phyloP scores from a whole-genome alignment of 441 rosid genomes.

The Adansonia gregorii region DNA sequence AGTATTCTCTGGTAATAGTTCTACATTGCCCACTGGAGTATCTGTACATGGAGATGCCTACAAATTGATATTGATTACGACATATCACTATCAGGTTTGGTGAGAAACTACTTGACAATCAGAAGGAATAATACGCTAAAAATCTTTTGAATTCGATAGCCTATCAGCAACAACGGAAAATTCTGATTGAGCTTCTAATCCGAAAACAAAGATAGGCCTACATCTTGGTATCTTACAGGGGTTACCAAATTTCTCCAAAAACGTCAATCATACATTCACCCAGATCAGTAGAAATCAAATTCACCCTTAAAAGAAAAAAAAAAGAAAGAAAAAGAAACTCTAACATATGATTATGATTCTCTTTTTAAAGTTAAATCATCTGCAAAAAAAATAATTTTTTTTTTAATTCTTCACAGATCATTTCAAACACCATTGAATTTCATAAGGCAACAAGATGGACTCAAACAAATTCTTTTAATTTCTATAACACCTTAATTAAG shows the following conservation, averaged over 20 bases:
- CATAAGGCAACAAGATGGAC: too few relatives aligned
- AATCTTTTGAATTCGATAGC: not conserved
- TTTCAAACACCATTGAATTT: too few relatives aligned
- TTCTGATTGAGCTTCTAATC: not conserved
- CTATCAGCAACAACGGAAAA: not conserved
- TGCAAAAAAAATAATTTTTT: not conserved
- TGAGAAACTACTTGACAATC: conserved; percentile 8
- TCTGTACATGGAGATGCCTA: conserved; percentile 45
- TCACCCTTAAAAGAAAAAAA: not conserved
- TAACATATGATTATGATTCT: not conserved
- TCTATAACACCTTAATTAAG: not conserved
- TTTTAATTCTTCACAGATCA: too few relatives aligned
- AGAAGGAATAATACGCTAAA: not conserved
- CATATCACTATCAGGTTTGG: conserved; percentile 15
- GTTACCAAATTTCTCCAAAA: not conserved
- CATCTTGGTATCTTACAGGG: not conserved
- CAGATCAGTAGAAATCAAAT: not conserved
- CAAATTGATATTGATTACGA: conserved; percentile 18
- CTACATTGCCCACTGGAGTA: conserved; percentile 50
- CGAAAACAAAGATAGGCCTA: not conserved
- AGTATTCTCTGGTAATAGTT: conserved; percentile 55
- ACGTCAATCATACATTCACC: not conserved
- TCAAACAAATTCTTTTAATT: too few relatives aligned
- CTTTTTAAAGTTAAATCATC: not conserved
- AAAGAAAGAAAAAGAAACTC: not conserved